Evolutionary conservation across 1,284 basidiomycete species (phyloP).

Genomic region (Pseudozyma tsukubaensis): DNA sequence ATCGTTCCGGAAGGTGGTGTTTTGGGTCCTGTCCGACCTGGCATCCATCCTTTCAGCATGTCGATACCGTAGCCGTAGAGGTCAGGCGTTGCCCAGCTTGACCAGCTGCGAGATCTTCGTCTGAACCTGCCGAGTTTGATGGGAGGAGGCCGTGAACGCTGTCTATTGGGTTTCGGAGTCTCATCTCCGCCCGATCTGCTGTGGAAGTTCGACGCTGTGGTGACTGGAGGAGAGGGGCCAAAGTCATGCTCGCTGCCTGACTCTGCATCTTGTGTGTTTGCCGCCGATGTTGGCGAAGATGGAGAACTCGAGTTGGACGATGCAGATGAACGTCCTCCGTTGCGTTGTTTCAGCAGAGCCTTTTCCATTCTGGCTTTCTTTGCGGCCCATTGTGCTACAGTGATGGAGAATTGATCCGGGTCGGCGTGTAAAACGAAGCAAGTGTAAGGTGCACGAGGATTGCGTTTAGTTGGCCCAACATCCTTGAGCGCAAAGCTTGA

Average conservation of each 20-base stretch:
- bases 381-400: conserved; percentile 52
- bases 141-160: conserved; percentile 26
- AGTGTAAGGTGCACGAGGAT: conserved; percentile 45
- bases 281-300: conserved; percentile 24
- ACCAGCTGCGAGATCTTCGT: conserved; percentile 45
- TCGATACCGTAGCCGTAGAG: conserved; percentile 53
- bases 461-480: conserved; percentile 28
- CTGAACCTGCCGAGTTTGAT: conserved; percentile 16
- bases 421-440: conserved; percentile 52
- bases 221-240: conserved; percentile 7
- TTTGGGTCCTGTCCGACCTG: conserved; percentile 30
- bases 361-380: conserved; percentile 49
- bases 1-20: conserved; percentile 37
- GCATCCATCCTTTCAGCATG: conserved; percentile 58
- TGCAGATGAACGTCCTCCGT: neutral
- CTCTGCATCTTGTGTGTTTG: conserved; percentile 15
- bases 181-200: conserved; percentile 36
- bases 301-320: conserved; percentile 24
- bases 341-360: conserved; percentile 25
- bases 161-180: conserved; percentile 19
- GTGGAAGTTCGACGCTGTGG: neutral
- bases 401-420: conserved; percentile 43
- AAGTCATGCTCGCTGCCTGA: conserved; percentile 16
- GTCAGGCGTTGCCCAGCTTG: conserved; percentile 48
- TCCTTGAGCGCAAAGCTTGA: conserved; percentile 46